phyloP scores from a whole-genome alignment of 2,329 filamentous ascomycete genomes.

The Fusarium haematococcum region DNA sequence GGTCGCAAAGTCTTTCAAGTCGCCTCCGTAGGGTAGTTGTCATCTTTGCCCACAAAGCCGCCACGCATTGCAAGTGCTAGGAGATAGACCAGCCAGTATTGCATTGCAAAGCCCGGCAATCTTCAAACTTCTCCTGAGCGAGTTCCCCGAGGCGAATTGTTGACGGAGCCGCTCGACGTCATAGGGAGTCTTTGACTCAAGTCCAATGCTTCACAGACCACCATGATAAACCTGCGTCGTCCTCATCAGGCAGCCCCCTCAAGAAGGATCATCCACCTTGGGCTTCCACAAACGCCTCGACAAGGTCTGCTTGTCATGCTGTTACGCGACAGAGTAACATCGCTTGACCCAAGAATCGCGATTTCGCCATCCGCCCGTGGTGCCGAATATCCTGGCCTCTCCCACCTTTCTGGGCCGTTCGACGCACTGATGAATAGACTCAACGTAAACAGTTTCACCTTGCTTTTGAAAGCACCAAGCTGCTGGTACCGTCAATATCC shows the following conservation, averaged over 20 bases:
- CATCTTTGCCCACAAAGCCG: neutral
- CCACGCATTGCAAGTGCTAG: neutral
- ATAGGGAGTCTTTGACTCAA: neutral
- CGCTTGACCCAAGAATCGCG: slow-evolving; percentile 23
- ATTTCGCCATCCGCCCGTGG: slow-evolving; percentile 3
- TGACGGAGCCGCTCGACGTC: neutral
- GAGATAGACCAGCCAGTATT: neutral
- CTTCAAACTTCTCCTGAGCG: neutral
- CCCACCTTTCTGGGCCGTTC: slow-evolving; percentile 4
- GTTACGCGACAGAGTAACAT: slow-evolving; percentile 30
- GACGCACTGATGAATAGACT: neutral
- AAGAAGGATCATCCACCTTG: neutral
- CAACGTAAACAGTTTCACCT: slow-evolving; percentile 14
- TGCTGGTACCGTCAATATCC: neutral
- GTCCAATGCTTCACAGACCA: neutral
- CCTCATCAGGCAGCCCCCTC: neutral
- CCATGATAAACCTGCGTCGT: neutral
- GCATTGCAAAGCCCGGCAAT: neutral
- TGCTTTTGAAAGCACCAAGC: slow-evolving; percentile 11
- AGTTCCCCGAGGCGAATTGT: neutral
- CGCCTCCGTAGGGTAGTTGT: neutral
- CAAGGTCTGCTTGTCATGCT: slow-evolving; percentile 20
- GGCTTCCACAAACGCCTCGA: neutral
- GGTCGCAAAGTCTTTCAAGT: neutral
- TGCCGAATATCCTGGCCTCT: neutral